Conservation (phyloP, 106 monocot genomes). For the Phalaenopsis equestris region DNA sequence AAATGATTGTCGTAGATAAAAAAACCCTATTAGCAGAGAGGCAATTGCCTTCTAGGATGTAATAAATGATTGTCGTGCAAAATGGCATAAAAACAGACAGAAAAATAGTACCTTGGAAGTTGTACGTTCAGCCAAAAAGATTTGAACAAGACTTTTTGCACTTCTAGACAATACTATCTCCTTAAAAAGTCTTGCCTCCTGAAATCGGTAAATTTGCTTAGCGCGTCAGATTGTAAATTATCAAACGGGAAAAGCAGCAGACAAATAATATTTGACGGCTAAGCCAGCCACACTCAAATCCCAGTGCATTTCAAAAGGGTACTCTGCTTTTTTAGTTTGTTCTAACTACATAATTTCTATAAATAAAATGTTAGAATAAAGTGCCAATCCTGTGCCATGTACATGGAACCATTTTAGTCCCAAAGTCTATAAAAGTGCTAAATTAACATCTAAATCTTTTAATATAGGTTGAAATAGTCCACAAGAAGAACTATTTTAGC, state of each 20-base stretch:
- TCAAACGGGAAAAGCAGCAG: not conserved
- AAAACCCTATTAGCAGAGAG: not conserved
- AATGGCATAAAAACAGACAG: not conserved
- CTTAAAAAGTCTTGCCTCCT: conserved; percentile 76
- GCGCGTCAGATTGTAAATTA: not conserved
- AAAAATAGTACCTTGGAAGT: conserved; percentile 71
- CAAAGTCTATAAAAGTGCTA: too few relatives aligned
- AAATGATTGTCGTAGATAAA: not conserved
- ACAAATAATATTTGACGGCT: not conserved
- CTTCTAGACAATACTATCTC: conserved; percentile 65
- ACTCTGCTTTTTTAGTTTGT: not conserved
- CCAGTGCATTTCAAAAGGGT: not conserved
- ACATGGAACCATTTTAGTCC: too few relatives aligned
- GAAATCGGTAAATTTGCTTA: conserved; percentile 25
- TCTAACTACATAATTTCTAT: not conserved
- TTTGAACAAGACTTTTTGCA: conserved; percentile 73
- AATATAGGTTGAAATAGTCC: too few relatives aligned
- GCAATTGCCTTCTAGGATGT: not conserved
- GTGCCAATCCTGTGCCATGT: too few relatives aligned
- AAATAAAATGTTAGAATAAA: not conserved
- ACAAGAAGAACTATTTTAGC: too few relatives aligned
- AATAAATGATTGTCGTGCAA: not conserved
- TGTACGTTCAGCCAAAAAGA: conserved; percentile 76
- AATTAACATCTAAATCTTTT: too few relatives aligned
- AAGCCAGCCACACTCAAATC: not conserved